Conservation (phyloP, 2,329 filamentous ascomycete species). For the Tolypocladium ovalisporum region DNA sequence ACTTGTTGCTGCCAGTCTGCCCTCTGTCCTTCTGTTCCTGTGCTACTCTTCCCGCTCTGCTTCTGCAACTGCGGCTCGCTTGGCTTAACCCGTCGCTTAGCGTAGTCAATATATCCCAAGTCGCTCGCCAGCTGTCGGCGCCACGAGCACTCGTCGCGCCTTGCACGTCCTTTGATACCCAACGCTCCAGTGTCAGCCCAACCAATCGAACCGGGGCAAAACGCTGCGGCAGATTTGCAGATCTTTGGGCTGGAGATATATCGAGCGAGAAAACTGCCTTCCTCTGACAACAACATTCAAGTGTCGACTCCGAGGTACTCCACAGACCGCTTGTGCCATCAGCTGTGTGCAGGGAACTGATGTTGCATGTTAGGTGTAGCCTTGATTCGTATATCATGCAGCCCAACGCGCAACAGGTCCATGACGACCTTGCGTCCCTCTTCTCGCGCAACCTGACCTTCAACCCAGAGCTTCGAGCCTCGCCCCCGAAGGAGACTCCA, state of each 20-base stretch:
- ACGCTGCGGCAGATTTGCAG: not conserved
- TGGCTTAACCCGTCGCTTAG: not conserved
- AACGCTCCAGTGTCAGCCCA: constrained; percentile 6
- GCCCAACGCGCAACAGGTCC: constrained; percentile 39
- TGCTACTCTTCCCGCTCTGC: not conserved
- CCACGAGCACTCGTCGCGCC: not conserved
- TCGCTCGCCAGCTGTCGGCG: constrained; percentile 1
- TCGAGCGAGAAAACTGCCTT: not conserved
- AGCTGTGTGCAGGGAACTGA: not conserved
- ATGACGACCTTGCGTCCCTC: constrained; percentile 73
- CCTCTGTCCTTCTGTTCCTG: not conserved
- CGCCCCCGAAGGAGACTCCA: constrained; percentile 12
- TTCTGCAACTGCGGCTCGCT: not conserved
- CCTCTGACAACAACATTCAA: not conserved
- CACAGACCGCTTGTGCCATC: not conserved
- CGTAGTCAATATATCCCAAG: constrained; percentile 3
- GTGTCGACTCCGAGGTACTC: not conserved
- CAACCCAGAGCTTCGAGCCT: constrained; percentile 25
- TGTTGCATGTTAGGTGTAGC: not conserved
- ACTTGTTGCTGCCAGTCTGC: not conserved
- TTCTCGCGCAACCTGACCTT: constrained; percentile 69
- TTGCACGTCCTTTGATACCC: constrained; percentile 8
- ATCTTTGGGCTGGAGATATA: not conserved
- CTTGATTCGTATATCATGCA: constrained; percentile 11
- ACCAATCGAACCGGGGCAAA: not conserved